Evolutionary conservation across 2,329 filamentous ascomycete species (phyloP), one percentile per base, ranked within the genome.

Genomic region (Aspergillus sp.): DNA sequence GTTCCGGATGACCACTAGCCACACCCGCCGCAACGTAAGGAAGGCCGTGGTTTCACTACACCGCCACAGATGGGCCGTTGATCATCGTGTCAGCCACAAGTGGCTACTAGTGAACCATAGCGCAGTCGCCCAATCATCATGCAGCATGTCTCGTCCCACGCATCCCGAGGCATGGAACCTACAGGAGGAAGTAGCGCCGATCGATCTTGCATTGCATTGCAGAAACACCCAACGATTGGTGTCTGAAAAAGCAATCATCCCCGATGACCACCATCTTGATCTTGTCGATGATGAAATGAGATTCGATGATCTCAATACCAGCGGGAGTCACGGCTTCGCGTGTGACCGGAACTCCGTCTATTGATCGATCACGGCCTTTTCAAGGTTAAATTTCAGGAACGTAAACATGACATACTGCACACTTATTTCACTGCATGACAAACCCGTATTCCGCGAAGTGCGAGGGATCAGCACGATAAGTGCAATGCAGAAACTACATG

Each of bases 201-300:
- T 65, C 41, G 53, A 62, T 62, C 62, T 61, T 57, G 62, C 64
- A 65, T 65, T 55, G 54, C 49, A 51, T 57, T 61, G 55, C 52
- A 63, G 47, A 57, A 21, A 25, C 45, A 50, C 28, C 43, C 28
- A 45, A 28, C 36, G 13, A 59, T 48, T 55, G 53, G 53, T 43
- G 15, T 55, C n/a, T 43, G 25, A 55, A 55, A 55, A 55, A 55
- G 53, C 41, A 55, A 55, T 2, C 13, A 55, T 30, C 7, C 25
- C 23, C 21, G 39, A 41, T 21, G 10, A 15, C 19, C 5, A 36
- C 10, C 36, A n/a, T 28, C 12, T 21, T 8, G 15, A 38, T 30
- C 13, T 13, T 10, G 3, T n/a, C 23, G 10, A 32, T 17, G 50
- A 19, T 39, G n/a, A 23, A 25, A 21, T 53, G 41, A 19, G 41